Evolutionary conservation across 768 basidiomycete species (phyloP), one percentile per base, ranked within the genome.

Genomic region (Clathrus columnatus): DNA sequence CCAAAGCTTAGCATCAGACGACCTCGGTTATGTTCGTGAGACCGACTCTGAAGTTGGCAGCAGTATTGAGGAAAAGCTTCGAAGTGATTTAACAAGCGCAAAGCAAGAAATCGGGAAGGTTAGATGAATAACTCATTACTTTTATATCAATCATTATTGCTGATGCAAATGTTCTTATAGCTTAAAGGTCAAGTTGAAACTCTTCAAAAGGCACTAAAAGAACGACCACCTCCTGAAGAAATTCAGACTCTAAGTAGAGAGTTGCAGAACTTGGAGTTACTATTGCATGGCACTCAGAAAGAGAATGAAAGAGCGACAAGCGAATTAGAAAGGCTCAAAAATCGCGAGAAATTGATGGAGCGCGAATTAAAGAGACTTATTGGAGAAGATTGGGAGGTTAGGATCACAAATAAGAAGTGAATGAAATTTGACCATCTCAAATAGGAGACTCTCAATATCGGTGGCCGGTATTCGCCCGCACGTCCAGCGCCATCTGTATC

Each of bases 271-370:
- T 71, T 90, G 0, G 89, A 90, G 36, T 72, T 91, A 17, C 72
- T 91, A 2, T 68, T 90, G 0, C 80, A 86, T 57, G 89, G 88
- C 0, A 91, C 89, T 0, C 87, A 90, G 60, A 72, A 87, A 49
- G 90, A 92, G 71, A 92, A 92, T 62, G 88, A 91, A 61, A 75
- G 84, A 48, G 85, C 83, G 59, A 91, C 91, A 89, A 74, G 79
- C 0, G 87, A 90, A 57, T 72, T 89, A 2, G 88, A 91, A 54
- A 75, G 84, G 60, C 76, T 72, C 2, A 86, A 80, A 56, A 74
- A 74, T n/a, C 74, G 89, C 48, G 86, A 89, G 68, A 86, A 87
- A 66, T 73, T 80, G 68, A 76, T 91, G 30, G 89, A 92, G 64
- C 76, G 79, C 28, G 85, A 87, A 48, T 67, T 92, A 14, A 72